phyloP scores from a whole-genome alignment of 2,329 filamentous ascomycete species.

The Colletotrichum theobromicola region DNA sequence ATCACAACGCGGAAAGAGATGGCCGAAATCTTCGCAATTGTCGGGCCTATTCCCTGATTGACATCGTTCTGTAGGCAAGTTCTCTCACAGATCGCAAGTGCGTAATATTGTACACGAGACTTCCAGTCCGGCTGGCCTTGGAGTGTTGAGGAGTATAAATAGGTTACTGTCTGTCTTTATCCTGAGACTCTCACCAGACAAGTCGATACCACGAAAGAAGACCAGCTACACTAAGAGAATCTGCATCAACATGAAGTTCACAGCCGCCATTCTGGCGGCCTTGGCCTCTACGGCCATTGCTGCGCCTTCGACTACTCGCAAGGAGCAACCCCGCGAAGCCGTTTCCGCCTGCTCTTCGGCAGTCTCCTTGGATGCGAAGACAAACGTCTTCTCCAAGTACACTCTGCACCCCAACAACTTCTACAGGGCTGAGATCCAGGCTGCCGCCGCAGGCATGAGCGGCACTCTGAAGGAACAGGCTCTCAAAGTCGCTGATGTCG shows the following conservation, averaged over 20 bases:
- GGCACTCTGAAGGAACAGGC: constrained; percentile 32
- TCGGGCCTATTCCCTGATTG: constrained; percentile 42
- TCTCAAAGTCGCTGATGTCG: constrained; percentile 40
- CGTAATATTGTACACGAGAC: neutral
- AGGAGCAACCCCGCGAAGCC: constrained; percentile 32
- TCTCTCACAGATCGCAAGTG: neutral
- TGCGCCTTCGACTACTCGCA: constrained; percentile 32
- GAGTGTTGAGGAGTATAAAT: neutral
- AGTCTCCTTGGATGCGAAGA: constrained; percentile 41
- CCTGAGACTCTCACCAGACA: neutral
- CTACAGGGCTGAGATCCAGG: constrained; percentile 40
- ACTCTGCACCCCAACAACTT: constrained; percentile 43
- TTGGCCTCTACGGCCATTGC: constrained; percentile 39
- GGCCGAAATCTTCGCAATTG: constrained; percentile 29
- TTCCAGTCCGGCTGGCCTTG: neutral
- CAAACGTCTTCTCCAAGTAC: constrained; percentile 43
- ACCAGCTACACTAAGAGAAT: neutral
- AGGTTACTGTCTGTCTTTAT: neutral
- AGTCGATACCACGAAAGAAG: neutral
- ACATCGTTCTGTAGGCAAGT: neutral
- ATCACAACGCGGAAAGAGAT: constrained; percentile 29
- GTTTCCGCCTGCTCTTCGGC: constrained; percentile 35
- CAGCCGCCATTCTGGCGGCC: constrained; percentile 36
- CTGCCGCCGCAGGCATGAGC: constrained; percentile 35
- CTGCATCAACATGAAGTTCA: constrained; percentile 38